These are phyloP conservation scores for Fragilaria radians DNA, from an alignment of 108 stramenopile genomes.

Conservation along the genomic window DNA sequence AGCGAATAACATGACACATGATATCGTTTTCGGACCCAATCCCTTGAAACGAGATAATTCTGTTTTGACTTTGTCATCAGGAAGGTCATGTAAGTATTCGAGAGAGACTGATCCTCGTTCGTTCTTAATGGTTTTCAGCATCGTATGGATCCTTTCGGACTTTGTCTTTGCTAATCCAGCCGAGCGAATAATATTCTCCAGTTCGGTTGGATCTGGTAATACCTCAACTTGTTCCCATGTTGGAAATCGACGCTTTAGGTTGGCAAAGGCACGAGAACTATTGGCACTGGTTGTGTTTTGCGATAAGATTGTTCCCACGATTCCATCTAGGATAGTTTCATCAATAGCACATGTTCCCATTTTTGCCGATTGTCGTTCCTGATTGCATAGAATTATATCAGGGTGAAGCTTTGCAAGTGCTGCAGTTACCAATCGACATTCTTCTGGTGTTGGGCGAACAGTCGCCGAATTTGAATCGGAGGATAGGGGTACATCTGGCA, in stretches of 20 bases:
- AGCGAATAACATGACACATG: constrained; percentile 71
- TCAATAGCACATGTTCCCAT: constrained; percentile 15
- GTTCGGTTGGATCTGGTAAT: constrained; percentile 15
- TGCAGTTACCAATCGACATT: background rate
- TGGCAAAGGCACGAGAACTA: constrained; percentile 43
- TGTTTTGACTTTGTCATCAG: constrained; percentile 42
- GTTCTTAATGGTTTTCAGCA: constrained; percentile 34
- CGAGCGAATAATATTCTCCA: constrained; percentile 51
- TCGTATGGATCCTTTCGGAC: constrained; percentile 48
- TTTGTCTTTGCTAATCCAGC: constrained; percentile 62
- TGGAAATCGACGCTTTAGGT: constrained; percentile 49
- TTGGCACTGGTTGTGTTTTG: constrained; percentile 79
- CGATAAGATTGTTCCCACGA: constrained; percentile 71
- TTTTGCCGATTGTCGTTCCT: constrained; percentile 28
- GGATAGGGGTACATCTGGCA: no score
- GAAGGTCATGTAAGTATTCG: constrained; percentile 49
- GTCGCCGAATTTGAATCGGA: no score
- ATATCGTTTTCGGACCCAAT: constrained; percentile 77
- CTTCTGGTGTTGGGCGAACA: background rate
- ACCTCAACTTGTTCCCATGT: constrained; percentile 45
- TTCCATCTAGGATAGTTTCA: constrained; percentile 42
- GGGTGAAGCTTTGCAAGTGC: constrained; percentile 56
- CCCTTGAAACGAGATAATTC: constrained; percentile 67
- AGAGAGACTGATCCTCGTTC: constrained; percentile 54
- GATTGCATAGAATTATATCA: constrained; percentile 38